Evolutionary conservation across 1,139 yeast species (phyloP).

Genomic region (Citeromyces hawaiiensis): DNA sequence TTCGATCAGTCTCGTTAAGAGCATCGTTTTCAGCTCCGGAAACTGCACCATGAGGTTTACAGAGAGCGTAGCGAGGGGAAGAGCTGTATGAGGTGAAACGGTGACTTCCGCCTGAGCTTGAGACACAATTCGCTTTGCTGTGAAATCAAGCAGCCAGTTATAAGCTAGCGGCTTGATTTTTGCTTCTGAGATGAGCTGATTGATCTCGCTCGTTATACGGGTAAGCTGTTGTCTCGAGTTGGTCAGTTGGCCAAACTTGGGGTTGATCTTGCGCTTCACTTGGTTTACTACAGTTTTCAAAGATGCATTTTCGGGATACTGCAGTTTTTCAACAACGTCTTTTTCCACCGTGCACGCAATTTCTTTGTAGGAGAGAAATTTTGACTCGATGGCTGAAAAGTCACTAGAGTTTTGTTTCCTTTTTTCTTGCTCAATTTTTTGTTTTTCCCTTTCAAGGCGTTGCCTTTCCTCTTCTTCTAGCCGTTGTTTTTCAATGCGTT

Average conservation of each 20-base stretch:
- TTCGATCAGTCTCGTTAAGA: conserved; percentile 75
- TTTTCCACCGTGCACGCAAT: conserved; percentile 47
- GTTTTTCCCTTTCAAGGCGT: conserved; percentile 9
- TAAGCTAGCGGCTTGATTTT: conserved; percentile 34
- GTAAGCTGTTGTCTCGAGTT: conserved; percentile 48
- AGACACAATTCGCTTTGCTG: conserved; percentile 72
- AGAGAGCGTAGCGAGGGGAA: conserved; percentile 66
- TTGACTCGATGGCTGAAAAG: conserved; percentile 25
- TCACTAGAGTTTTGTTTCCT: conserved; percentile 17
- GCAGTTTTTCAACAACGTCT: conserved; percentile 37
- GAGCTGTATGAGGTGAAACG: conserved; percentile 64
- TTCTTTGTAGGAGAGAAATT: conserved; percentile 36
- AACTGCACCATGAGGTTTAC: conserved; percentile 37
- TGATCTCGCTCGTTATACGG: conserved; percentile 36
- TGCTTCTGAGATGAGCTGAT: conserved; percentile 31
- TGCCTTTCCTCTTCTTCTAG: too few relatives aligned
- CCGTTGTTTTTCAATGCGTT: too few relatives aligned
- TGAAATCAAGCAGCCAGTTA: conserved; percentile 66
- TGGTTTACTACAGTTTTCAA: conserved; percentile 27
- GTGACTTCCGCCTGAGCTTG: conserved; percentile 92
- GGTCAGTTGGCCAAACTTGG: conserved; percentile 85
- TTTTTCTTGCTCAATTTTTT: conserved; percentile 8
- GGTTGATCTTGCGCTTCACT: conserved; percentile 64
- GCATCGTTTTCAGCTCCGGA: conserved; percentile 53
- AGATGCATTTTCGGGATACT: conserved; percentile 26